These are phyloP conservation scores for Alliaria petiolata DNA, from an alignment of 345 rosid genomes.

Conservation along the genomic window DNA sequence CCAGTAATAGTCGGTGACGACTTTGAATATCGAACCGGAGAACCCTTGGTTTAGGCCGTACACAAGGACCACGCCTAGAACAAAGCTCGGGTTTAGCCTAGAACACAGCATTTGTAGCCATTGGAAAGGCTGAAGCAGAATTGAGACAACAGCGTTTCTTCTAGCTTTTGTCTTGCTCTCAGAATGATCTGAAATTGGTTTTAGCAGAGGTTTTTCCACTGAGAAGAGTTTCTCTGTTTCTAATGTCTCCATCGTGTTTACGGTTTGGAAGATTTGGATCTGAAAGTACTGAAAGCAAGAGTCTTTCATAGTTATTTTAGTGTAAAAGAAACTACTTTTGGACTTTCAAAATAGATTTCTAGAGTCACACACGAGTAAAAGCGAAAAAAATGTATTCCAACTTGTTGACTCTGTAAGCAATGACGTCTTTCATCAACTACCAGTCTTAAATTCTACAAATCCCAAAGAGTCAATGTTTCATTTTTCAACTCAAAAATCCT, in stretches of 20 bases:
- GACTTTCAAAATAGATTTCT: conserved; percentile 9
- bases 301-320: neutral
- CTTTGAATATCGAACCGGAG: conserved; percentile 68
- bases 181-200: conserved; percentile 23
- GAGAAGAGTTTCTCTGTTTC: conserved; percentile 32
- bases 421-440: conserved; percentile 26
- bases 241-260: conserved; percentile 25
- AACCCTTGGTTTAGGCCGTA: conserved; percentile 81
- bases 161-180: neutral
- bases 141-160: conserved; percentile 23
- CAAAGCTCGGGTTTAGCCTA: conserved; percentile 57
- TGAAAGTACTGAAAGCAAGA: conserved; percentile 13
- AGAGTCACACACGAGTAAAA: conserved; percentile 10
- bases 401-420: conserved; percentile 21
- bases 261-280: conserved; percentile 22
- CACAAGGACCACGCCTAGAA: conserved; percentile 57
- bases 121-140: conserved; percentile 57
- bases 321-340: conserved; percentile 1
- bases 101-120: conserved; percentile 70
- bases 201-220: conserved; percentile 16
- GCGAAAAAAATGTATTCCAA: neutral
- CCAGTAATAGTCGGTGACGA: conserved; percentile 79
- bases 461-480: neutral
- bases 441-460: conserved; percentile 9
- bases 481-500: neutral